Evolutionary conservation across 2,329 filamentous ascomycete species (phyloP).

Genomic region (Alternaria alternata): DNA sequence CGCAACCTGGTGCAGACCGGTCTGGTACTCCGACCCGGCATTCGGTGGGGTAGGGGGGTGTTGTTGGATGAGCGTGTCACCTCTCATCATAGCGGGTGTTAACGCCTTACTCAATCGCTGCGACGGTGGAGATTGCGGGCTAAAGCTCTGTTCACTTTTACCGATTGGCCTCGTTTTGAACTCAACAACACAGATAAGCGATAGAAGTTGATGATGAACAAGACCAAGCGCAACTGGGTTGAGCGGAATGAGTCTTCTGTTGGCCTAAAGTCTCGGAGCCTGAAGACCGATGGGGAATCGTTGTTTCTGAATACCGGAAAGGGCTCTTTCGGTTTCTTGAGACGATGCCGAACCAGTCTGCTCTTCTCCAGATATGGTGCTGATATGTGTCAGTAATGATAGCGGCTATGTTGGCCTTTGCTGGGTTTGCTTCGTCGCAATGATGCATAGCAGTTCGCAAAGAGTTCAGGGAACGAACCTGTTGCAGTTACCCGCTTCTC

Average conservation of each 20-base stretch:
- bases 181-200: slow-evolving; percentile 21
- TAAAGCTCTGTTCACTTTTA: slow-evolving; percentile 9
- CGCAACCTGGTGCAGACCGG: slow-evolving; percentile 53
- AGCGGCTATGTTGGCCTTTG: slow-evolving; percentile 26
- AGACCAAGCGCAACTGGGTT: background rate
- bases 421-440: slow-evolving; percentile 46
- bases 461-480: slow-evolving; percentile 43
- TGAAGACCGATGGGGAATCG: slow-evolving; percentile 11
- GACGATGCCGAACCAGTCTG: slow-evolving; percentile 22
- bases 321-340: slow-evolving; percentile 21
- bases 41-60: slow-evolving; percentile 50
- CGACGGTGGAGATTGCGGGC: slow-evolving; percentile 15
- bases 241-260: slow-evolving; percentile 1
- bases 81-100: slow-evolving; percentile 39
- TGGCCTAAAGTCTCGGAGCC: slow-evolving; percentile 15
- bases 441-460: slow-evolving; percentile 41
- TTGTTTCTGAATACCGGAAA: slow-evolving; percentile 1
- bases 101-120: slow-evolving; percentile 16
- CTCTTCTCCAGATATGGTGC: slow-evolving; percentile 24
- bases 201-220: slow-evolving; percentile 3
- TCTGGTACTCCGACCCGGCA: slow-evolving; percentile 41
- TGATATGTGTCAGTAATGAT: slow-evolving; percentile 40
- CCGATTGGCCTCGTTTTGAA: slow-evolving; percentile 14
- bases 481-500: slow-evolving; percentile 46
- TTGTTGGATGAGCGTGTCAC: slow-evolving; percentile 45